Conservation (phyloP, 345 rosid species). For the Gossypium bickii region DNA sequence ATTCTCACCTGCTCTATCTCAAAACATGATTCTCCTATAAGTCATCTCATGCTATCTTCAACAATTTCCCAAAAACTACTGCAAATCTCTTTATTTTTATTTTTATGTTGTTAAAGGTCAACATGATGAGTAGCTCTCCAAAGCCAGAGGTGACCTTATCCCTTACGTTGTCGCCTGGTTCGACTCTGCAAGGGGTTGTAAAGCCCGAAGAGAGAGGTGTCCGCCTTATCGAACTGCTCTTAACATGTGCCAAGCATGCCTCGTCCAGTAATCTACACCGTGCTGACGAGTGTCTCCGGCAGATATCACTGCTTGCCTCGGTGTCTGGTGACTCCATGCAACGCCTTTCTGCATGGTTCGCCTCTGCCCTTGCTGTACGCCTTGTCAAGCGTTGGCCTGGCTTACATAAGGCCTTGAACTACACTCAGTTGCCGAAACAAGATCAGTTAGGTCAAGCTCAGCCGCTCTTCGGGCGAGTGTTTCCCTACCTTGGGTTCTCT, state of each 20-base stretch:
- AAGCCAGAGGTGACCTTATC: constrained; percentile 46
- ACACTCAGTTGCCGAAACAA: neutral
- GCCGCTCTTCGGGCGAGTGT: constrained; percentile 19
- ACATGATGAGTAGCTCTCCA: constrained; percentile 14
- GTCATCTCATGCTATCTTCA: neutral
- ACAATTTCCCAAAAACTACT: neutral
- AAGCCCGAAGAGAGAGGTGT: constrained; percentile 37
- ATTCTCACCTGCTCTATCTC: constrained; percentile 6
- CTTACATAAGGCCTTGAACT: constrained; percentile 35
- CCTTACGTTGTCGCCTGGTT: constrained; percentile 30
- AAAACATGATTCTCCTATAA: constrained; percentile 18
- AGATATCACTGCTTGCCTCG: constrained; percentile 41
- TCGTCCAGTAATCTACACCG: constrained; percentile 47
- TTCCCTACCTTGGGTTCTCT: constrained; percentile 35
- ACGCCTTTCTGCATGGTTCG: constrained; percentile 38
- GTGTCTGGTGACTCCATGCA: constrained; percentile 50
- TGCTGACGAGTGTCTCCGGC: constrained; percentile 36
- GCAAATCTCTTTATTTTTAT: neutral
- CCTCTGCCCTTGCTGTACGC: constrained; percentile 42
- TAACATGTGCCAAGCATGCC: constrained; percentile 40
- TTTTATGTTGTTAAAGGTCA: neutral
- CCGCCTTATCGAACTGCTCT: constrained; percentile 46
- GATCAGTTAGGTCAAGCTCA: constrained; percentile 2
- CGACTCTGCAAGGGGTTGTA: constrained; percentile 1
- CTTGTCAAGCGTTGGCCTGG: constrained; percentile 53